These are phyloP conservation scores for Penicillium maclennaniae DNA, from an alignment of 495 filamentous ascomycete species.

Conservation along the genomic window DNA sequence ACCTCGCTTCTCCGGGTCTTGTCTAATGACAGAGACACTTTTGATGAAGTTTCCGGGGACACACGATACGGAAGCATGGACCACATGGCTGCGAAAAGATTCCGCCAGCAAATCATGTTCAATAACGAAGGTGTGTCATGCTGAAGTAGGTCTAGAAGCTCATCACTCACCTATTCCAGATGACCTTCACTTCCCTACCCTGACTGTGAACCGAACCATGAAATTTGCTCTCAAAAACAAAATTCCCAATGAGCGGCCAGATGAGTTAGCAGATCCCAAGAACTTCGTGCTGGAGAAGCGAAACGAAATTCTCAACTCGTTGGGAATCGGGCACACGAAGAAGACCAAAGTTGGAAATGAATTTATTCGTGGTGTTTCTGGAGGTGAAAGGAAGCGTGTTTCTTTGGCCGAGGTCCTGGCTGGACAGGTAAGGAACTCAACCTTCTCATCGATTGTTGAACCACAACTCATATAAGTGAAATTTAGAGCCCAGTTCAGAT, in stretches of 20 bases:
- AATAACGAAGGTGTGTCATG: constrained; percentile 31
- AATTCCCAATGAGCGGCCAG: constrained; percentile 58
- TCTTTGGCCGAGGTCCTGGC: constrained; percentile 72
- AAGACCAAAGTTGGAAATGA: constrained; percentile 82
- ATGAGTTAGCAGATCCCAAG: constrained; percentile 46
- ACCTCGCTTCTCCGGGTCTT: constrained; percentile 39
- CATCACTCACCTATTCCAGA: constrained; percentile 23
- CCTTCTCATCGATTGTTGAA: constrained; percentile 6
- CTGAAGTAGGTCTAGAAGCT: neutral
- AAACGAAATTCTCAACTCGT: constrained; percentile 72
- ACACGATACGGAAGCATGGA: constrained; percentile 36
- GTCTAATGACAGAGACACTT: constrained; percentile 35
- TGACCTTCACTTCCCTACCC: constrained; percentile 76
- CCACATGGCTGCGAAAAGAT: constrained; percentile 27
- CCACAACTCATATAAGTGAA: neutral
- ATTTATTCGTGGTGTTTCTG: constrained; percentile 74
- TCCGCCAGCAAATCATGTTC: constrained; percentile 43
- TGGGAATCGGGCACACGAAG: constrained; percentile 72
- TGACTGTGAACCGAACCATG: constrained; percentile 77
- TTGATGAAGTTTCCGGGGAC: constrained; percentile 34
- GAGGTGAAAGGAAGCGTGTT: constrained; percentile 81
- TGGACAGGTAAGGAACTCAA: constrained; percentile 46
- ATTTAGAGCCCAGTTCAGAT: constrained; percentile 65
- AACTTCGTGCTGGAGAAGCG: constrained; percentile 60
- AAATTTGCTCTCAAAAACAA: constrained; percentile 73